phyloP scores from a whole-genome alignment of 2,329 filamentous ascomycete genomes.

The Tolypocladium ophioglossoides region DNA sequence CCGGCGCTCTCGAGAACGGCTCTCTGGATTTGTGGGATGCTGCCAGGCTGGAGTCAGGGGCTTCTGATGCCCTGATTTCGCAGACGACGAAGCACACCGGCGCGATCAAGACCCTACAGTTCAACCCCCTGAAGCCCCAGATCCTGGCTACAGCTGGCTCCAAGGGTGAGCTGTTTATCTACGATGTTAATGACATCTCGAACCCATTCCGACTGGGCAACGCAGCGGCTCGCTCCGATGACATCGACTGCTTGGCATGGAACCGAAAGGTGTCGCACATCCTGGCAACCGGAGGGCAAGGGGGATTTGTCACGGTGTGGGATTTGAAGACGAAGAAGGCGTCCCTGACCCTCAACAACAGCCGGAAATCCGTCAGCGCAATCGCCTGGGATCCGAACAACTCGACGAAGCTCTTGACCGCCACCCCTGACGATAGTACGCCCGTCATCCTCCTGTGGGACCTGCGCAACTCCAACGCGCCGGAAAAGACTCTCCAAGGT shows the following conservation, averaged over 20 bases:
- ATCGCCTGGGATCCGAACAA: constrained; percentile 97
- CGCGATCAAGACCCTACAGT: constrained; percentile 88
- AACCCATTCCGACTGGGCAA: constrained; percentile 86
- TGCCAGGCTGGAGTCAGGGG: constrained; percentile 49
- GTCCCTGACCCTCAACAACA: constrained; percentile 90
- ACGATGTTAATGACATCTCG: constrained; percentile 81
- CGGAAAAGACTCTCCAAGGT: constrained; percentile 78
- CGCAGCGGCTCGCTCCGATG: constrained; percentile 78
- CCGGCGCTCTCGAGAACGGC: constrained; percentile 89
- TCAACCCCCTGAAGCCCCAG: constrained; percentile 87
- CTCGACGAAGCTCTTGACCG: constrained; percentile 87
- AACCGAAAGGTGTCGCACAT: constrained; percentile 98
- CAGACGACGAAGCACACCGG: constrained; percentile 84
- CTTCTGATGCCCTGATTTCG: constrained; percentile 68
- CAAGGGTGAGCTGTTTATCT: constrained; percentile 93
- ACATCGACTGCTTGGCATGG: constrained; percentile 95
- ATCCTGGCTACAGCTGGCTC: constrained; percentile 86
- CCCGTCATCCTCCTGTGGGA: constrained; percentile 92
- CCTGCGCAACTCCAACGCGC: constrained; percentile 88
- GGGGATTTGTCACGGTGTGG: constrained; percentile 96
- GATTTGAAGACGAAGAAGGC: constrained; percentile 98
- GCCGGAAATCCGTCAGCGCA: constrained; percentile 85
- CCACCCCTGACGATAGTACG: constrained; percentile 78
- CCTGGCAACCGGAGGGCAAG: constrained; percentile 82
- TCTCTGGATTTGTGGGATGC: constrained; percentile 92